phyloP scores from a whole-genome alignment of 2,329 filamentous ascomycete genomes.

The Fusarium brachygibbosum region DNA sequence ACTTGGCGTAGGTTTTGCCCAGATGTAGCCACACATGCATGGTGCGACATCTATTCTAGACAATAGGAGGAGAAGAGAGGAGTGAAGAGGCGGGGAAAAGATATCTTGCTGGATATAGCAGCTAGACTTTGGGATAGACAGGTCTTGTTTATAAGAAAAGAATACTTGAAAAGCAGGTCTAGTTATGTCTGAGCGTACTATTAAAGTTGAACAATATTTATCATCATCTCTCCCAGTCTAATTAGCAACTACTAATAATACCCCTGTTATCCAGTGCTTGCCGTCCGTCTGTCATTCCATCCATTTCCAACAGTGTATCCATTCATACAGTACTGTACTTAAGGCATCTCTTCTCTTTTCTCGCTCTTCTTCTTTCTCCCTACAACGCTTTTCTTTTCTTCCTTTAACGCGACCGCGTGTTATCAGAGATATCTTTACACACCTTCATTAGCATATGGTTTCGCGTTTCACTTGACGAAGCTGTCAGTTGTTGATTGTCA shows the following conservation, averaged over 20 bases:
- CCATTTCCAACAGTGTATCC: constrained; percentile 2
- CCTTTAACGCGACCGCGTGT: too few relatives aligned
- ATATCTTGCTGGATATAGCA: background rate
- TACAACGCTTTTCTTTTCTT: too few relatives aligned
- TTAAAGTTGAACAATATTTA: background rate
- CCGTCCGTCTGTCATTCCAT: constrained; percentile 9
- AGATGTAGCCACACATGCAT: constrained; percentile 1
- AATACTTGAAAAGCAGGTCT: background rate
- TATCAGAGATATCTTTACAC: too few relatives aligned
- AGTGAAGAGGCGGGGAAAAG: background rate
- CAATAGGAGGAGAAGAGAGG: background rate
- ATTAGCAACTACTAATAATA: background rate
- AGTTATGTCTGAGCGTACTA: background rate
- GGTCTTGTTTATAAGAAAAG: background rate
- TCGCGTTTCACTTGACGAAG: too few relatives aligned
- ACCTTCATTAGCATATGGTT: too few relatives aligned
- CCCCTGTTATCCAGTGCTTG: constrained; percentile 16
- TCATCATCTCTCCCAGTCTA: background rate
- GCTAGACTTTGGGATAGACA: background rate
- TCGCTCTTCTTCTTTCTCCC: too few relatives aligned
- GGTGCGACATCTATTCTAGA: background rate
- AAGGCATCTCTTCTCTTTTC: background rate
- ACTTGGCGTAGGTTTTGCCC: background rate
- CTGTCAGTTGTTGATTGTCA: too few relatives aligned
- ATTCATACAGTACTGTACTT: background rate